Evolutionary conservation across 192 early-diverging fungal species (phyloP).

Genomic region (Podila horticola): DNA sequence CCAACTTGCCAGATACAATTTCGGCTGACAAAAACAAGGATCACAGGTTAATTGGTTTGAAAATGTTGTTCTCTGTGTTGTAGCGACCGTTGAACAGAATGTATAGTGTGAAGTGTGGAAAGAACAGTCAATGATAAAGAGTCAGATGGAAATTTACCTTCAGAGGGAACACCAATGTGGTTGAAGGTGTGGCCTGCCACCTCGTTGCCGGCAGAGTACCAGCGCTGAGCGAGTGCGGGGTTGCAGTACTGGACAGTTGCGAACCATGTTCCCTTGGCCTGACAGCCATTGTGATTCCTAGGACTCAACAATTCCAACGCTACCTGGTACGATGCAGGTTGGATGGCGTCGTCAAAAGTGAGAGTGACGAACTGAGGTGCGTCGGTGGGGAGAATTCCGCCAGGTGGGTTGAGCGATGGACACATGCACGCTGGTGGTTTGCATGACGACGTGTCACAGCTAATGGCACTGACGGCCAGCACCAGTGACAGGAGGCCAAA

Average conservation of each 20-base stretch:
- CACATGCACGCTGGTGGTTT: constrained; percentile 55
- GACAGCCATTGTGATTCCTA: constrained; percentile 49
- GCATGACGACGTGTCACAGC: constrained; percentile 52
- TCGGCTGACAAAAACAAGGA: not conserved
- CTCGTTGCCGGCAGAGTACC: constrained; percentile 65
- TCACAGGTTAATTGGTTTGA: too few species aligned
- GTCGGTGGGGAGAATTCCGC: constrained; percentile 40
- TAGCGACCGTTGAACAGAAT: too few species aligned
- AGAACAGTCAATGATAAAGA: not conserved
- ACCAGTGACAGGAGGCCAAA: not conserved
- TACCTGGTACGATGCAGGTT: constrained; percentile 1
- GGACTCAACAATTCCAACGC: not conserved
- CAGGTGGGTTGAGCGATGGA: constrained; percentile 48
- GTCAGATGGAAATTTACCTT: not conserved
- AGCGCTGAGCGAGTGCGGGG: constrained; percentile 58
- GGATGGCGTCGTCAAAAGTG: constrained; percentile 69
- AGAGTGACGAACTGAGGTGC: constrained; percentile 60
- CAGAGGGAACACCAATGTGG: constrained; percentile 30
- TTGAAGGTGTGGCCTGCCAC: constrained; percentile 64
- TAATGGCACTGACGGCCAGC: not conserved
- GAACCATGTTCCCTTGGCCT: constrained; percentile 61
- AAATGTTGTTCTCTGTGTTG: too few species aligned
- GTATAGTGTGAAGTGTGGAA: not conserved
- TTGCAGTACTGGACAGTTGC: constrained; percentile 65
- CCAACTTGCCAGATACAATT: not conserved